Conservation (phyloP, 306 rosid genomes). For the Glycine soja region DNA sequence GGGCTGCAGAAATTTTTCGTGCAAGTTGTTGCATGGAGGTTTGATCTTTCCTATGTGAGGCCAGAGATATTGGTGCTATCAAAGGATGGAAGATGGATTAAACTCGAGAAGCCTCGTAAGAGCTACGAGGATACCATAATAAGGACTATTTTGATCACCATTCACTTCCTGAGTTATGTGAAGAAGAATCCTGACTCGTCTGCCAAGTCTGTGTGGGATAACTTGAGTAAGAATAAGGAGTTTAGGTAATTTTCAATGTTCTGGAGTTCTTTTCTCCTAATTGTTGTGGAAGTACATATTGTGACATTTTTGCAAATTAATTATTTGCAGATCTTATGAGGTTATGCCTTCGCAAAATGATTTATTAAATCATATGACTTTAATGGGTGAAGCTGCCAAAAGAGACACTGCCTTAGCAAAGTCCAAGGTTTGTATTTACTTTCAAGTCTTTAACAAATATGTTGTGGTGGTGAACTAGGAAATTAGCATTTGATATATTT, state of each 20-base stretch:
- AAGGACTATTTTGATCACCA: constrained; percentile 67
- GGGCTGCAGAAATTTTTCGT: constrained; percentile 71
- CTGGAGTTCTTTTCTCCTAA: not conserved
- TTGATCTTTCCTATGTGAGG: constrained; percentile 61
- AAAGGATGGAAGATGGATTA: constrained; percentile 70
- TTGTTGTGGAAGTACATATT: constrained; percentile 6
- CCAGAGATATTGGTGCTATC: constrained; percentile 79
- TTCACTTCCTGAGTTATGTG: constrained; percentile 66
- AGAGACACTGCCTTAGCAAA: constrained; percentile 52
- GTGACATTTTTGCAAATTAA: constrained; percentile 6
- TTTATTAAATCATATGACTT: constrained; percentile 43
- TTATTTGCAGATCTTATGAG: constrained; percentile 65
- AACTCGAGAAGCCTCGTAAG: constrained; percentile 82
- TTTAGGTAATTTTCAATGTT: constrained; percentile 63
- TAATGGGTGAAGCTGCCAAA: constrained; percentile 54
- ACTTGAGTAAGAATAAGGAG: constrained; percentile 65
- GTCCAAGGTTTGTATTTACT: constrained; percentile 68
- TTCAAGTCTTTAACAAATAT: constrained; percentile 1
- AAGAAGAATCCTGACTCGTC: constrained; percentile 66
- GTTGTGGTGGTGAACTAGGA: constrained; percentile 34
- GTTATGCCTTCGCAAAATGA: constrained; percentile 52
- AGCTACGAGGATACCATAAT: constrained; percentile 65
- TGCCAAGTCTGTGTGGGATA: constrained; percentile 75
- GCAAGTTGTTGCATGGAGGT: constrained; percentile 82
- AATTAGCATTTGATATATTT: constrained; percentile 20